Conservation (phyloP, 202 grass and related monocot genomes). For the Schoenoplectus triqueter region DNA sequence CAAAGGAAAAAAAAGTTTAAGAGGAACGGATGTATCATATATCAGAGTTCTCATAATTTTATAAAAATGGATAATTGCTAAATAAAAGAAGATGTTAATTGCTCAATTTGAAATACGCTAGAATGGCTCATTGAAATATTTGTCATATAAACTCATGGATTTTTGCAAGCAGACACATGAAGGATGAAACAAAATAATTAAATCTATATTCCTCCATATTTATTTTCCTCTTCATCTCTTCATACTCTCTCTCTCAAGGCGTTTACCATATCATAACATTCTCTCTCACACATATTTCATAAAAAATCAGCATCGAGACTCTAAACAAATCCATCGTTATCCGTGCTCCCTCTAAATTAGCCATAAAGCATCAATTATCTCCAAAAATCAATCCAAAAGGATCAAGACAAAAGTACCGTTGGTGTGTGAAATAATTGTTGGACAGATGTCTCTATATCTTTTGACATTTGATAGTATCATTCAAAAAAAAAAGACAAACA, state of each 20-base stretch:
- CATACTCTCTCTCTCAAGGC: neutral
- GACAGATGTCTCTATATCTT: neutral
- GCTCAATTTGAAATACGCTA: too few relatives aligned
- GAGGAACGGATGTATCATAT: too few relatives aligned
- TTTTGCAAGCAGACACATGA: too few relatives aligned
- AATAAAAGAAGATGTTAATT: too few relatives aligned
- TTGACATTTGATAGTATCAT: conserved; percentile 12
- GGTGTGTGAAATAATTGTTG: neutral
- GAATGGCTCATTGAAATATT: too few relatives aligned
- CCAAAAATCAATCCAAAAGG: neutral
- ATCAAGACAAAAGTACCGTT: conserved; percentile 17
- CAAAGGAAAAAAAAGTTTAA: too few relatives aligned
- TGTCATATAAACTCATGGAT: too few relatives aligned
- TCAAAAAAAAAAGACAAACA: neutral
- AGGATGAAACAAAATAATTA: too few relatives aligned
- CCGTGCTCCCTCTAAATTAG: neutral
- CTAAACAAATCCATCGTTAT: neutral
- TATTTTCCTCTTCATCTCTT: neutral
- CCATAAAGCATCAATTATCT: neutral
- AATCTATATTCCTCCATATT: too few relatives aligned
- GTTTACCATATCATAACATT: too few relatives aligned
- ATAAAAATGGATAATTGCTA: too few relatives aligned
- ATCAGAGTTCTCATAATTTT: too few relatives aligned
- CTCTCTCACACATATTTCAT: neutral
- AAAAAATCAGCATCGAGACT: neutral